A percentile compares a stretch with the other conserved stretches of the same genome.
Evolutionary conservation across 2,329 filamentous ascomycete species (phyloP).

Genomic region (Emergomyces orientalis): DNA sequence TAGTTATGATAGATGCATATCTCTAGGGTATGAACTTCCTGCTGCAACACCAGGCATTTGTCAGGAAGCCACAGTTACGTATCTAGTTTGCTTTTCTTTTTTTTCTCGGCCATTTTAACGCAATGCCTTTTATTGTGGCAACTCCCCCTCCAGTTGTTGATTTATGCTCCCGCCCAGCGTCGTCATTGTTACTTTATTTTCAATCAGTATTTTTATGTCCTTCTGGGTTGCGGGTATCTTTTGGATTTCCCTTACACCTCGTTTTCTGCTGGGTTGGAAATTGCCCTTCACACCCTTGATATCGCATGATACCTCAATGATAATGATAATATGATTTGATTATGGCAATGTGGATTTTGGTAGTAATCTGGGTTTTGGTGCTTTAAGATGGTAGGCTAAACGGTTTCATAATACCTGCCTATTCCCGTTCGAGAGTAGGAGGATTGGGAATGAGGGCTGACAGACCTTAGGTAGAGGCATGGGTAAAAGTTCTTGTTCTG

Average conservation of each 20-base stretch:
- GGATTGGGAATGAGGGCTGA: not conserved
- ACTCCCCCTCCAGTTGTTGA: not conserved
- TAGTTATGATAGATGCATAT: not conserved
- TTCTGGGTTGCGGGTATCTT: not conserved
- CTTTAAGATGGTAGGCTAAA: not conserved
- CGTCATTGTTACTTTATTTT: conserved; percentile 1
- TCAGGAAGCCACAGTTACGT: not conserved
- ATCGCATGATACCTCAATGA: conserved; percentile 4
- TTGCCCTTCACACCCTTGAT: not conserved
- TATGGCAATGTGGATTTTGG: not conserved
- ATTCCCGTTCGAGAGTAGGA: not conserved
- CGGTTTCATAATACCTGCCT: not conserved
- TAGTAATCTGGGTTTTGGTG: not conserved
- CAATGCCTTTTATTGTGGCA: not conserved
- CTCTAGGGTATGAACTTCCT: not conserved
- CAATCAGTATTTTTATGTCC: not conserved
- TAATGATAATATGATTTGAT: conserved; percentile 8
- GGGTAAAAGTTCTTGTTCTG: not conserved
- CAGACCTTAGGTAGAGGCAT: not conserved
- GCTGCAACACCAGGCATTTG: not conserved
- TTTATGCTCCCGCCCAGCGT: not conserved
- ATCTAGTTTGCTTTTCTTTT: not conserved
- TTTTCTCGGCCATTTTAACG: not conserved
- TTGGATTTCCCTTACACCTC: not conserved
- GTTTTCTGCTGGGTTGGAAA: conserved; percentile 2